A percentile compares a stretch with the other conserved stretches of the same genome.
Evolutionary conservation across 805 yeast species (phyloP).

Genomic region (Candida taoyuanica): DNA sequence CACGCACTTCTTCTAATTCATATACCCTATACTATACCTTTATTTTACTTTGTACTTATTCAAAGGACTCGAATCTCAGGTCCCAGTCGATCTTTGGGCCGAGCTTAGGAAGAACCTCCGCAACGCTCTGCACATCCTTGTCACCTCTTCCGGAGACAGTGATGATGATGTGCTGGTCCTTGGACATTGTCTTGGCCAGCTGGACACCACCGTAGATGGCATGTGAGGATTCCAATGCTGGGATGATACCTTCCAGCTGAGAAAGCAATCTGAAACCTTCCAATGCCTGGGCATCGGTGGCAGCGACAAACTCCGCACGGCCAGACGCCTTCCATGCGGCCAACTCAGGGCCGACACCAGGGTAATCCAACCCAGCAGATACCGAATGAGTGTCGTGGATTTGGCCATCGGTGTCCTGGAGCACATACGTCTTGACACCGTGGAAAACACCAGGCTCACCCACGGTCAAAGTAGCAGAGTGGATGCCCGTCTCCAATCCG

Average conservation of each 20-base stretch:
- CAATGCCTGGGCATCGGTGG: slow-evolving; percentile 93
- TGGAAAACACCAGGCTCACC: slow-evolving; percentile 98
- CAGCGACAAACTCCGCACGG: slow-evolving; percentile 86
- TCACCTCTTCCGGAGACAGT: slow-evolving; percentile 98
- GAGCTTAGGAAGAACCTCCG: slow-evolving; percentile 82
- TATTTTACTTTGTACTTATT: slow-evolving; percentile 7
- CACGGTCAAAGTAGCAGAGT: slow-evolving; percentile 92
- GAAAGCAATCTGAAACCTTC: slow-evolving; percentile 84
- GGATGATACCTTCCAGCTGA: slow-evolving; percentile 96
- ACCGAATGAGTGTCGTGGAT: slow-evolving; percentile 97
- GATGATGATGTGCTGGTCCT: slow-evolving; percentile 78
- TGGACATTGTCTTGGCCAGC: slow-evolving; percentile 76
- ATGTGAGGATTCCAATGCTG: slow-evolving; percentile 96
- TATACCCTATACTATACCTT: neutral
- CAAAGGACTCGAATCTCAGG: slow-evolving; percentile 64
- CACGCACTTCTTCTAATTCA: slow-evolving; percentile 73
- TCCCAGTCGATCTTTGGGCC: slow-evolving; percentile 97
- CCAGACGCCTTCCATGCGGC: slow-evolving; percentile 94
- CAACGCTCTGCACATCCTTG: slow-evolving; percentile 97
- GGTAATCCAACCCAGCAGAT: slow-evolving; percentile 97
- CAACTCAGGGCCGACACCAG: slow-evolving; percentile 98
- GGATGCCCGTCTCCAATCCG: slow-evolving; percentile 83
- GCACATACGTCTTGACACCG: slow-evolving; percentile 91
- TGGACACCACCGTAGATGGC: slow-evolving; percentile 90
- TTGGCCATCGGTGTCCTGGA: slow-evolving; percentile 92